A percentile compares a stretch with the other conserved stretches of the same genome.
Conservation (phyloP, 1,139 yeast genomes). For the Taiozyma sp. region DNA sequence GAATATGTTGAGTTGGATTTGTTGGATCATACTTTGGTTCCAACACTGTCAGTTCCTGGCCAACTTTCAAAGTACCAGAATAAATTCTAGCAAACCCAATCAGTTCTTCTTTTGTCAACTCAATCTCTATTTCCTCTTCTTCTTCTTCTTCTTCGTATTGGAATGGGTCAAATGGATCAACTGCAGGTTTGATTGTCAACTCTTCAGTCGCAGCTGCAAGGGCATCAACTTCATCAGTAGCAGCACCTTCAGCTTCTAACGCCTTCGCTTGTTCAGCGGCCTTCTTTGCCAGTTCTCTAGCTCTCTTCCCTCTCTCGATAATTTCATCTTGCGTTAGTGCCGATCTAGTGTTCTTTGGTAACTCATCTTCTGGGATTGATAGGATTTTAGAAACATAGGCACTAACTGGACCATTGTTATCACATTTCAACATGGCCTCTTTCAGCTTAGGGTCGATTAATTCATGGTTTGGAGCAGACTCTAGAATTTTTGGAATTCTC, state of each 20-base stretch:
- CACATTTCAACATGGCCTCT: slow-evolving; percentile 62
- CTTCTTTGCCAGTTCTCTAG: slow-evolving; percentile 64
- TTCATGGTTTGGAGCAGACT: slow-evolving; percentile 48
- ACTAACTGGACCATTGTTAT: slow-evolving; percentile 54
- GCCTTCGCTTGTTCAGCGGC: slow-evolving; percentile 60
- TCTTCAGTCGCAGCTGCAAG: slow-evolving; percentile 11
- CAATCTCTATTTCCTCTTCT: slow-evolving; percentile 42
- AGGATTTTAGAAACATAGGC: slow-evolving; percentile 90
- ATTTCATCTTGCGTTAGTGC: slow-evolving; percentile 52
- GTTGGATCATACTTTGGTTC: slow-evolving; percentile 88
- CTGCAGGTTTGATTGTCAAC: slow-evolving; percentile 14
- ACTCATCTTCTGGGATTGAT: slow-evolving; percentile 75
- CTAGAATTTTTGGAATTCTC: slow-evolving; percentile 65
- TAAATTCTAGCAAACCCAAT: slow-evolving; percentile 88
- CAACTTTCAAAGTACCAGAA: slow-evolving; percentile 74
- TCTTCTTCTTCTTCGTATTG: slow-evolving; percentile 35
- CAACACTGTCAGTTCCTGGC: slow-evolving; percentile 68
- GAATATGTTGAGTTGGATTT: slow-evolving; percentile 55
- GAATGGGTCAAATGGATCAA: slow-evolving; percentile 26
- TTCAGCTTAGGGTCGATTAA: slow-evolving; percentile 46
- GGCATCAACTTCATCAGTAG: slow-evolving; percentile 12
- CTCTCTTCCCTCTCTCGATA: slow-evolving; percentile 60
- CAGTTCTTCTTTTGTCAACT: slow-evolving; percentile 53
- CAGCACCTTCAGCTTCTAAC: slow-evolving; percentile 21
- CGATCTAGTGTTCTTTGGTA: slow-evolving; percentile 53